Evolutionary conservation across 2,329 filamentous ascomycete species (phyloP), one percentile per base, ranked within the genome.

Genomic region (Hypoxylon sp.): DNA sequence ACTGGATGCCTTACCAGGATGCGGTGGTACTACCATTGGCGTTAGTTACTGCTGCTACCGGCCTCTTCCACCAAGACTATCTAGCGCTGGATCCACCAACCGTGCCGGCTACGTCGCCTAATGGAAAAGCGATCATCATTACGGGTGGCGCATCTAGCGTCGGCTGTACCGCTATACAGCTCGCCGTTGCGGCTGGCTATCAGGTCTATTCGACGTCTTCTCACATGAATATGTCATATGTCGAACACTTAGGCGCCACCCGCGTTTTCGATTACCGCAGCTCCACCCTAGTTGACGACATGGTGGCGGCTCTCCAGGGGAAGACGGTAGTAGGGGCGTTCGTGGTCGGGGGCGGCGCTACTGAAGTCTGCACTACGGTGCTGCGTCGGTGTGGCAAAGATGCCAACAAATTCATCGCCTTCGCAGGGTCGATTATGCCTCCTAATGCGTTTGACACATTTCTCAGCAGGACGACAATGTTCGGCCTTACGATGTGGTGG

Each of bases 141-240:
- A 30, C 25, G n/a, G 65, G 60, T 9, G 60, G 60, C 21, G 50
- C 49, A 36, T 55, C 41, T n/a, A 48, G 41, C n/a, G 61, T 65
- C 25, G 61, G 61, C 1, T 53, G 28, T 32, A 58, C 50, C 45
- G 81, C 80, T 2, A 78, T 84, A 9, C 82, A 85, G 66, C 78
- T 85, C 1, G 78, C 79, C 5, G 68, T 73, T 1, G 78, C 78
- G 1, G 77, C 79, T 6, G 83, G 83, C 2, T 82, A 81, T 55
- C 72, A 79, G 6, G 82, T 85, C 14, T 58, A 82, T 4, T 70
- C 79, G 1, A 82, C 80, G 0, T 75, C 77, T 0, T 79, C 78
- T 0, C 72, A 75, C 5, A 77, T 73, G 55, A 84, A 84, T 65
- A 79, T 79, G 25, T 76, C 75, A 0, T 75, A 76, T 52, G 64